Evolutionary conservation across 495 filamentous ascomycete species (phyloP).

Genomic region (Oidiodendron maius): DNA sequence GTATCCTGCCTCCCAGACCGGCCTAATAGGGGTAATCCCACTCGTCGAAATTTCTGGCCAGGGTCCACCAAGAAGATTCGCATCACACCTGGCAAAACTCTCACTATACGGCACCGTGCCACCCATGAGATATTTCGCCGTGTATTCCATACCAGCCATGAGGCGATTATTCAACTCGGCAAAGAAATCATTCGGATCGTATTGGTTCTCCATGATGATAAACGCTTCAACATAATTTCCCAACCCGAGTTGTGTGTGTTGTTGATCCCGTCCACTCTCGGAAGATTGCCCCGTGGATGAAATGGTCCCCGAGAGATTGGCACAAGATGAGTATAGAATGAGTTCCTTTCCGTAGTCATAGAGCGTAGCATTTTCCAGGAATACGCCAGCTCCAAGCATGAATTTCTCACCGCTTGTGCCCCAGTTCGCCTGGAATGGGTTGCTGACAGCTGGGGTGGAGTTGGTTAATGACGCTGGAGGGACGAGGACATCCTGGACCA

Average conservation of each 20-base stretch:
- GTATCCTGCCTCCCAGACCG: background rate
- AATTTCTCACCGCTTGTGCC: constrained; percentile 25
- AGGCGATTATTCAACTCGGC: constrained; percentile 22
- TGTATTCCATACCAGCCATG: constrained; percentile 28
- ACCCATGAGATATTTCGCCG: constrained; percentile 26
- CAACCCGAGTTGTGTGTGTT: constrained; percentile 12
- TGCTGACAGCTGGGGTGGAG: background rate
- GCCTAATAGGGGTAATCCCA: background rate
- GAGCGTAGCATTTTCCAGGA: constrained; percentile 29
- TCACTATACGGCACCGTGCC: constrained; percentile 27
- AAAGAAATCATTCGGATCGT: constrained; percentile 28
- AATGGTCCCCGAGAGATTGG: constrained; percentile 14
- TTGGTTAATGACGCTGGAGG: background rate
- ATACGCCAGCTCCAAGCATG: constrained; percentile 31
- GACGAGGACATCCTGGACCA: background rate
- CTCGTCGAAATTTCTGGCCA: constrained; percentile 17
- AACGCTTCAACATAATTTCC: constrained; percentile 21
- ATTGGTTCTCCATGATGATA: constrained; percentile 13
- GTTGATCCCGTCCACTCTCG: constrained; percentile 22
- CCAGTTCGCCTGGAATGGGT: constrained; percentile 24
- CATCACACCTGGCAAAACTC: constrained; percentile 27
- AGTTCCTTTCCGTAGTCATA: constrained; percentile 28
- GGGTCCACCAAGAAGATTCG: constrained; percentile 27
- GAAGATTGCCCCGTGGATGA: constrained; percentile 23
- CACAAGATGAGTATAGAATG: constrained; percentile 25